Evolutionary conservation across 1,139 yeast genomes (phyloP).

Genomic region (Yamadazyma sp.): DNA sequence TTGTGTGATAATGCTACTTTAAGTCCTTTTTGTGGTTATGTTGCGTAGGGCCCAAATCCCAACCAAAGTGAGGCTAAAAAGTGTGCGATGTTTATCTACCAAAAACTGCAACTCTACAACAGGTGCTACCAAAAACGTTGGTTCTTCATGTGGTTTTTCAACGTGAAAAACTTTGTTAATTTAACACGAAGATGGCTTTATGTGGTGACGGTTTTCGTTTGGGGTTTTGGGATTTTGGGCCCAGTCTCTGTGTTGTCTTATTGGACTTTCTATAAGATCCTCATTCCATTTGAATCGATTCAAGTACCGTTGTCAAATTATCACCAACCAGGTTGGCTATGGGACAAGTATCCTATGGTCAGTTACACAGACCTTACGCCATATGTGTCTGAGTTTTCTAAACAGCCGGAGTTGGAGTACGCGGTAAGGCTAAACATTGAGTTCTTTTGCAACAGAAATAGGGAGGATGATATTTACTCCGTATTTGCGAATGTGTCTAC

Average conservation of each 20-base stretch:
- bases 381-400: constrained; percentile 4
- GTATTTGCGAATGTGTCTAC: constrained; percentile 5
- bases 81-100: no score
- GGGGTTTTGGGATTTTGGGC: constrained; percentile 20
- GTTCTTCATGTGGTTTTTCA: constrained; percentile 9
- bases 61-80: no score
- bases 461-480: constrained; percentile 18
- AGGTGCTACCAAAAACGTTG: no score
- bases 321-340: no score
- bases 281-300: constrained; percentile 22
- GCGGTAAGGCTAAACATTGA: constrained; percentile 15
- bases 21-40: no score
- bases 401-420: constrained; percentile 17
- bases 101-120: no score
- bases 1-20: no score
- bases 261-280: constrained; percentile 23
- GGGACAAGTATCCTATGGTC: no score
- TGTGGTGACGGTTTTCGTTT: constrained; percentile 15
- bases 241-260: constrained; percentile 29
- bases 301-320: constrained; percentile 17
- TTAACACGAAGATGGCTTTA: constrained; percentile 21
- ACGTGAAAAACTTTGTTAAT: constrained; percentile 6
- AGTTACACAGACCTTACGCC: not conserved
- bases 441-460: constrained; percentile 17
- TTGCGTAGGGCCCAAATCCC: no score